Evolutionary conservation across 768 basidiomycete genomes (phyloP).

Genomic region (Suillus subaureus): DNA sequence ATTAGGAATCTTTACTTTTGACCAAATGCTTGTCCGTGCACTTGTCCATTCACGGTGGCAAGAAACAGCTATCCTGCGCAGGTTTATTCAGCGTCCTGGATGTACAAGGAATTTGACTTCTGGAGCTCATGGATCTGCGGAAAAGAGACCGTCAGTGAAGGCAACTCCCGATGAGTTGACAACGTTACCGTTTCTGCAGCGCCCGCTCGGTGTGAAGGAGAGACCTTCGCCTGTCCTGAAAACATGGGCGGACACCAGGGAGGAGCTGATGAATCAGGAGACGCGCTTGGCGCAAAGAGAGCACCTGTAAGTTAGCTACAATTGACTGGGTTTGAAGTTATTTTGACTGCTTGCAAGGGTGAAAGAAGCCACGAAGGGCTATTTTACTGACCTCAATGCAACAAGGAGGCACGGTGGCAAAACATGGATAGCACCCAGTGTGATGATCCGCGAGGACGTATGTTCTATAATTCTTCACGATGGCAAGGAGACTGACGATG

Average conservation of each 20-base stretch:
- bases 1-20: conserved; percentile 21
- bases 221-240: conserved; percentile 62
- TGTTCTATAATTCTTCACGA: conserved; percentile 31
- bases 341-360: conserved; percentile 40
- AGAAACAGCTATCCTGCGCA: conserved; percentile 12
- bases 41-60: conserved; percentile 13
- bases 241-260: conserved; percentile 61
- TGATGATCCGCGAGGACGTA: conserved; percentile 89
- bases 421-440: conserved; percentile 89
- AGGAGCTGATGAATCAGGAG: conserved; percentile 73
- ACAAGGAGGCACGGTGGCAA: conserved; percentile 87
- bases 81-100: conserved; percentile 11
- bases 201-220: conserved; percentile 78
- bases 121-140: conserved; percentile 5
- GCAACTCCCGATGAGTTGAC: conserved; percentile 14
- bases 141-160: neutral
- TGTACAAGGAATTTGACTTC: neutral
- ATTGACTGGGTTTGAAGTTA: neutral
- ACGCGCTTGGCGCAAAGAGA: conserved; percentile 68
- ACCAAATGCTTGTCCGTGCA: conserved; percentile 22
- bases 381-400: conserved; percentile 86
- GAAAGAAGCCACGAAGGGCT: conserved; percentile 72
- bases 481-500: neutral
- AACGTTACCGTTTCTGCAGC: conserved; percentile 43
- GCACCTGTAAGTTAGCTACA: conserved; percentile 45